Percentiles rank a stretch among this genome's conserved stretches.
Conservation (phyloP, 345 rosid genomes). For the Citrus inodora region DNA sequence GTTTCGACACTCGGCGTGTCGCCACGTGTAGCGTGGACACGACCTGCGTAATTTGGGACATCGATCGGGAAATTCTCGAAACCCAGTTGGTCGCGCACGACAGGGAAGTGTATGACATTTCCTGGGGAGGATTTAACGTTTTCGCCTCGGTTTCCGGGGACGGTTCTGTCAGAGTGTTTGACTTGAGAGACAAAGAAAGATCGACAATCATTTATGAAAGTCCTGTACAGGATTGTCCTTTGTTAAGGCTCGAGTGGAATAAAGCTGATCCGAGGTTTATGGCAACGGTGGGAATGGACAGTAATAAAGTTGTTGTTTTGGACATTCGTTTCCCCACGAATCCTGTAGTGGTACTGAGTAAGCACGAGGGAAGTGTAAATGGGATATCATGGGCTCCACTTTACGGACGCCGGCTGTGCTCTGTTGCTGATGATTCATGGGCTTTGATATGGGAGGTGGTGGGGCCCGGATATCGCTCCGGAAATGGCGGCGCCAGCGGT, state of each 20-base stretch:
- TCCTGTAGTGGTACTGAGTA: conserved; percentile 37
- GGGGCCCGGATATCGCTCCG: not conserved
- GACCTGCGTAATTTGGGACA: conserved; percentile 56
- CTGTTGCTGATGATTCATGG: conserved; percentile 52
- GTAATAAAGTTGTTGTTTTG: conserved; percentile 41
- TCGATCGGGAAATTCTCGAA: conserved; percentile 39
- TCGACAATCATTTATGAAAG: conserved; percentile 61
- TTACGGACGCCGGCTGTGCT: conserved; percentile 38
- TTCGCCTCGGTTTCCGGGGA: conserved; percentile 60
- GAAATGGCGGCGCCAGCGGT: not conserved
- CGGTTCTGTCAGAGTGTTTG: conserved; percentile 59
- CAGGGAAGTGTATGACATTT: conserved; percentile 56
- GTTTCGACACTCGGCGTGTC: conserved; percentile 38
- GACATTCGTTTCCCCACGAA: conserved; percentile 56
- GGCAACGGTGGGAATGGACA: conserved; percentile 50
- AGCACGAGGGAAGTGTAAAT: conserved; percentile 47
- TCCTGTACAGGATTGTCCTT: conserved; percentile 24
- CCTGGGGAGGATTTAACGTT: conserved; percentile 56
- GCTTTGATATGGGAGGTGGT: conserved; percentile 49
- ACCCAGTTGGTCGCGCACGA: conserved; percentile 59
- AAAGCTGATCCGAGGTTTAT: conserved; percentile 51
- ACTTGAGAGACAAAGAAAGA: conserved; percentile 52
- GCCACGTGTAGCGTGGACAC: conserved; percentile 47
- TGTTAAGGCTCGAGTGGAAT: conserved; percentile 60
- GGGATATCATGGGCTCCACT: conserved; percentile 49